Conservation (phyloP, 495 filamentous ascomycete genomes). For the Penicillium parvum region DNA sequence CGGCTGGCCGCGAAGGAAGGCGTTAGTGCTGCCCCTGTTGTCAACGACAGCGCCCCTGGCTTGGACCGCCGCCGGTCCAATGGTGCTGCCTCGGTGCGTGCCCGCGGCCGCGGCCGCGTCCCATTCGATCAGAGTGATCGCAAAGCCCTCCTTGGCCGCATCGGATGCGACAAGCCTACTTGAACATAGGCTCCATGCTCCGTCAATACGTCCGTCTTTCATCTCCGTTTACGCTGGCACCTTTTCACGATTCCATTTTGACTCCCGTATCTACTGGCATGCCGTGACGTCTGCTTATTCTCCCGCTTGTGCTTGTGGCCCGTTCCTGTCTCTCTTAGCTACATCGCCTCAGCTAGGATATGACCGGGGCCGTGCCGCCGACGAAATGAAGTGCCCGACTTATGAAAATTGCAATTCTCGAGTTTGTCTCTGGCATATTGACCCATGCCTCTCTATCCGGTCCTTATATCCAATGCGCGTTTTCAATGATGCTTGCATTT, state of each 20-base stretch:
- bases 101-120: constrained; percentile 42
- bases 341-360: not conserved
- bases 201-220: constrained; percentile 2
- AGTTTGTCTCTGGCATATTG: constrained; percentile 8
- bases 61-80: constrained; percentile 46
- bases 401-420: constrained; percentile 18
- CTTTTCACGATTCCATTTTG: constrained; percentile 18
- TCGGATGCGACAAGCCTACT: constrained; percentile 66
- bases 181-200: constrained; percentile 11
- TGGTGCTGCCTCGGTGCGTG: constrained; percentile 28
- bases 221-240: constrained; percentile 10
- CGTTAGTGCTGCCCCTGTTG: constrained; percentile 18
- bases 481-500: constrained; percentile 3
- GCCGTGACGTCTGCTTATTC: constrained; percentile 15
- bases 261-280: constrained; percentile 16
- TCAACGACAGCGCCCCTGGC: constrained; percentile 31
- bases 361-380: not conserved
- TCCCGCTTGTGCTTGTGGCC: not conserved
- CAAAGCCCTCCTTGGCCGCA: constrained; percentile 67
- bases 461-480: constrained; percentile 24
- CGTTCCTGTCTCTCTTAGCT: not conserved
- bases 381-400: constrained; percentile 21
- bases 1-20: constrained; percentile 26
- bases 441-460: constrained; percentile 7
- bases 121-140: constrained; percentile 67